Evolutionary conservation across 1,284 basidiomycete species (phyloP).

Genomic region (Cerrena zonata): DNA sequence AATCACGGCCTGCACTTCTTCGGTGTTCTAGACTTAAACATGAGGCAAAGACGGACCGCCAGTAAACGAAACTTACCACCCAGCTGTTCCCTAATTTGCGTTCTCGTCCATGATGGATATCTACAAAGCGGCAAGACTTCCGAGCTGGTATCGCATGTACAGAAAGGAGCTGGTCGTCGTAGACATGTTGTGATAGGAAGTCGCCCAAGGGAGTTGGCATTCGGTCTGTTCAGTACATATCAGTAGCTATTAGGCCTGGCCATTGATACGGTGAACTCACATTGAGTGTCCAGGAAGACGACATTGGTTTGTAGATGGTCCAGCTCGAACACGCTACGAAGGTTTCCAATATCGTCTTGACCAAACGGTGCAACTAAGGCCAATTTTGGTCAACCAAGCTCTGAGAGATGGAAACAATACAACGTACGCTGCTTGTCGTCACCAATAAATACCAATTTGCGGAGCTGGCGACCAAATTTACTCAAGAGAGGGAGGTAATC

Average conservation of each 20-base stretch:
- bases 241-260: background rate
- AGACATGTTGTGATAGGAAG: constrained; percentile 43
- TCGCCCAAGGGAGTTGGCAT: constrained; percentile 43
- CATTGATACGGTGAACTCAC: constrained; percentile 23
- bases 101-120: constrained; percentile 38
- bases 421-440: constrained; percentile 42
- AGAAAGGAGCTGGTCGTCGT: constrained; percentile 33
- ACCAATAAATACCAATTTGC: constrained; percentile 40
- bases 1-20: constrained; percentile 35
- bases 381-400: background rate
- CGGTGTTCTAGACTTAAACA: constrained; percentile 31
- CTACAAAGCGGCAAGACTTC: constrained; percentile 32
- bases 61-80: constrained; percentile 29
- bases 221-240: constrained; percentile 31
- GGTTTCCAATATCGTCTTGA: constrained; percentile 31
- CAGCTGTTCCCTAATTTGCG: constrained; percentile 33
- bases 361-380: constrained; percentile 45
- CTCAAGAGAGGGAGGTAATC: constrained; percentile 34
- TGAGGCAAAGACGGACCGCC: background rate
- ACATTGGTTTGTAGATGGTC: constrained; percentile 31
- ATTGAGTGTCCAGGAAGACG: constrained; percentile 42
- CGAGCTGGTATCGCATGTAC: constrained; percentile 25
- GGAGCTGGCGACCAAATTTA: constrained; percentile 22
- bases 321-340: constrained; percentile 45
- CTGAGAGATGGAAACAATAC: background rate